Evolutionary conservation across 2,329 filamentous ascomycete genomes (phyloP).

Genomic region (Cytospora leucostoma): DNA sequence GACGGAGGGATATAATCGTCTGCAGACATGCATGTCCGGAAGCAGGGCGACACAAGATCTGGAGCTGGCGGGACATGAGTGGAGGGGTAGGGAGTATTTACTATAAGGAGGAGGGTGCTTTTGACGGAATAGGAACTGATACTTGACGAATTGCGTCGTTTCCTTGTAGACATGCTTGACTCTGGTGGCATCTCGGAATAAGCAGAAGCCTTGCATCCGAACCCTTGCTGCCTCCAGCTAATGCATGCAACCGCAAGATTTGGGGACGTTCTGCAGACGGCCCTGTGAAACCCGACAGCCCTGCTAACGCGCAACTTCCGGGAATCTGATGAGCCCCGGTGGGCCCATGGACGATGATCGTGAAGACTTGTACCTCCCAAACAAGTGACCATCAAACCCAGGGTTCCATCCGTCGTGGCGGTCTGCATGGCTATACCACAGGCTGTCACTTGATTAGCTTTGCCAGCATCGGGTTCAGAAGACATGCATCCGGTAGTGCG

Average conservation of each 20-base stretch:
- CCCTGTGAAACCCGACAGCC: not conserved
- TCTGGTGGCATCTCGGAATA: constrained; percentile 16
- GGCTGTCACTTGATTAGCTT: constrained; percentile 1
- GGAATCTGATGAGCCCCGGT: not conserved
- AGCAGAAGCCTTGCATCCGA: constrained; percentile 4
- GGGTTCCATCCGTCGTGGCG: constrained; percentile 11
- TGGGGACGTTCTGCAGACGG: not conserved
- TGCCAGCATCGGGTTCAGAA: constrained; percentile 6
- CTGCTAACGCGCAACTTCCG: not conserved
- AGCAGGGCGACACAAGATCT: constrained; percentile 16
- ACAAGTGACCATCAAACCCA: not conserved
- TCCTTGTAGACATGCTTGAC: constrained; percentile 21
- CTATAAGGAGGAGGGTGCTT: constrained; percentile 1
- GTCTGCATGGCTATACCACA: constrained; percentile 14
- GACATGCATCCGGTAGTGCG: constrained; percentile 13
- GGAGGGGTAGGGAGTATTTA: constrained; percentile 5
- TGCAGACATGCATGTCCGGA: not conserved
- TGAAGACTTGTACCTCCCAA: constrained; percentile 10
- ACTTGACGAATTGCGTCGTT: constrained; percentile 16
- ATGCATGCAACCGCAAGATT: not conserved
- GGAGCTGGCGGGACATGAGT: constrained; percentile 21
- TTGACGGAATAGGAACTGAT: constrained; percentile 17
- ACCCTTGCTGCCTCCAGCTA: not conserved
- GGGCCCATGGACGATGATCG: not conserved
- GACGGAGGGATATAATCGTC: constrained; percentile 7